Percentiles rank a stretch among this genome's conserved stretches.
Conservation (phyloP, 441 rosid species). For the Euphorbia celastroides region DNA sequence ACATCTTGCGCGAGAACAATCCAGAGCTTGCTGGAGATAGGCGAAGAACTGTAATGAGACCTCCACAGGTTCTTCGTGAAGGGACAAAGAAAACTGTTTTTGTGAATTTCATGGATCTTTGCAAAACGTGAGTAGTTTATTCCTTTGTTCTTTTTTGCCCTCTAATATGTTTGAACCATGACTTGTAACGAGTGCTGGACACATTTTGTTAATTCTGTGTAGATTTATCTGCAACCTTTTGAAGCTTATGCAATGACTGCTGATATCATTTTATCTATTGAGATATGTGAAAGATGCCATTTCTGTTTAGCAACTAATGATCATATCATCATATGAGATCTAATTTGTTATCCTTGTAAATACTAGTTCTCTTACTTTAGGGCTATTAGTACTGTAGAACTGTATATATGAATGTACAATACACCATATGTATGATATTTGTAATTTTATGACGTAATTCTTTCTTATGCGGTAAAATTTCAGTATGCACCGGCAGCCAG, state of each 20-base stretch:
- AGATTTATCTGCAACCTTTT: background rate
- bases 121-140: conserved; percentile 50
- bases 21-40: conserved; percentile 68
- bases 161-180: background rate
- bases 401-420: background rate
- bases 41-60: conserved; percentile 72
- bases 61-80: conserved; percentile 73
- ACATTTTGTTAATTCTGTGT: background rate
- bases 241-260: background rate
- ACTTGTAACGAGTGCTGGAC: background rate
- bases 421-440: background rate
- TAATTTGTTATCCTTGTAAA: background rate
- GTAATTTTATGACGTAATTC: background rate
- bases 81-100: conserved; percentile 80
- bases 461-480: background rate
- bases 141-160: background rate
- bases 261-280: background rate
- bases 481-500: conserved; percentile 79
- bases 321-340: background rate
- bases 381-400: background rate
- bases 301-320: background rate
- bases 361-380: background rate
- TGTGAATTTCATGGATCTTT: conserved; percentile 79
- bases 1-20: conserved; percentile 66
- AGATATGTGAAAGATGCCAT: background rate